These are phyloP conservation scores for Alternaria ventricosa DNA, from an alignment of 2,329 filamentous ascomycete species.

Conservation along the genomic window DNA sequence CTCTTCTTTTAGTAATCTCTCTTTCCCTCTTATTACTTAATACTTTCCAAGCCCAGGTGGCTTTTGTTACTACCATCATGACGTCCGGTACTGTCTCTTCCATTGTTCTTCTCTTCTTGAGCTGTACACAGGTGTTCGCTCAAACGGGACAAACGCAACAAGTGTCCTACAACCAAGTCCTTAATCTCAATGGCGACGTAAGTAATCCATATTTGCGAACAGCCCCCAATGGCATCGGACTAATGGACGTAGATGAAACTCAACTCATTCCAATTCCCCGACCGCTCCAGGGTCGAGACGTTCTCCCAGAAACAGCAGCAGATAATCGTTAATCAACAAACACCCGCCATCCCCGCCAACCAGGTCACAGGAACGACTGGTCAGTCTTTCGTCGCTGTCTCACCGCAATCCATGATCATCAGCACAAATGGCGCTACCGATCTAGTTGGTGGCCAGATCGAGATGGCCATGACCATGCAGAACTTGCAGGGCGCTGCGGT, in stretches of 20 bases:
- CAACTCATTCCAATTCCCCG: constrained; percentile 47
- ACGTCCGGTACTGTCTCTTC: constrained; percentile 48
- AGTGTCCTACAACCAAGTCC: constrained; percentile 48
- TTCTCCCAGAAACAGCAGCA: constrained; percentile 49
- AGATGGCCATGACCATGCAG: constrained; percentile 43
- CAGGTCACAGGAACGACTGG: constrained; percentile 47
- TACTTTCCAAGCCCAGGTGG: constrained; percentile 42
- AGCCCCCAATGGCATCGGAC: neutral
- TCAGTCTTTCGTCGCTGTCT: constrained; percentile 46
- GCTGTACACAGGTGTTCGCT: constrained; percentile 31
- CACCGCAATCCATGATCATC: constrained; percentile 42
- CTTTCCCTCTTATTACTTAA: constrained; percentile 12
- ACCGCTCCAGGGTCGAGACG: constrained; percentile 46
- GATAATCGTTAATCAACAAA: constrained; percentile 50
- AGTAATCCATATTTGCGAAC: constrained; percentile 9
- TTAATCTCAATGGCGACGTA: constrained; percentile 50
- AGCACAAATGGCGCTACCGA: constrained; percentile 47
- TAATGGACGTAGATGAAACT: constrained; percentile 42
- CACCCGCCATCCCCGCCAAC: constrained; percentile 41
- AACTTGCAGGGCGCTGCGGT: constrained; percentile 37
- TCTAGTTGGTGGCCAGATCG: constrained; percentile 45
- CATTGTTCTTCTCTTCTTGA: constrained; percentile 37
- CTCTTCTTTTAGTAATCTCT: constrained; percentile 26
- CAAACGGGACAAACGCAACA: constrained; percentile 29
- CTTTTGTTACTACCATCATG: constrained; percentile 34